phyloP scores from a whole-genome alignment of 331 rosid genomes.

The Arachis monticola region DNA sequence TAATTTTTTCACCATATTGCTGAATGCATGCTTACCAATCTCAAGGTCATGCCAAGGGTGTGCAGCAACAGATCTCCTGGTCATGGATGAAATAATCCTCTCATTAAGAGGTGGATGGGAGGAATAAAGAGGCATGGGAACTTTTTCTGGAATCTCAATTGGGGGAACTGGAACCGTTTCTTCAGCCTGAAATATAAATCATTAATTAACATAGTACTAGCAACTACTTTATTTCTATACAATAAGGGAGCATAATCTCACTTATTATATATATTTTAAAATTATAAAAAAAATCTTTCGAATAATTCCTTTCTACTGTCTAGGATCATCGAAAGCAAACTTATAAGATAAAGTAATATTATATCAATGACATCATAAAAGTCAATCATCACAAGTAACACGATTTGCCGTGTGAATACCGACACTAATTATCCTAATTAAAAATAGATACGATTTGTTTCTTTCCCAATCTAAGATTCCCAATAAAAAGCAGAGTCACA shows the following conservation, averaged over 20 bases:
- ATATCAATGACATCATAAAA: not conserved
- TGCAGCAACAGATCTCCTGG: slow-evolving; percentile 93
- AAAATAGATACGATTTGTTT: not conserved
- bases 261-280: not conserved
- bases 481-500: slow-evolving; percentile 12
- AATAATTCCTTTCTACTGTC: not conserved
- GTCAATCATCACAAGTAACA: not conserved
- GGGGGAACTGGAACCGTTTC: slow-evolving; percentile 78
- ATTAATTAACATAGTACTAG: not conserved
- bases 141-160: slow-evolving; percentile 59
- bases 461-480: slow-evolving; percentile 9
- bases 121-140: slow-evolving; percentile 30
- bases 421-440: not conserved
- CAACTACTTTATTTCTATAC: not conserved
- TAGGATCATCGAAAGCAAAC: not conserved
- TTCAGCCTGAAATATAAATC: slow-evolving; percentile 29
- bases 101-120: slow-evolving; percentile 83
- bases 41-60: slow-evolving; percentile 99
- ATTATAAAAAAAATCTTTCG: not conserved
- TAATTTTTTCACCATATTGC: not conserved
- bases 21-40: slow-evolving; percentile 63
- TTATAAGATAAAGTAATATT: not conserved
- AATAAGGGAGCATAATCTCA: not conserved
- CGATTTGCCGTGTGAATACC: not conserved
- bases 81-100: slow-evolving; percentile 94